phyloP scores from a whole-genome alignment of 2,329 filamentous ascomycete genomes.

The Graphilbum sp. region DNA sequence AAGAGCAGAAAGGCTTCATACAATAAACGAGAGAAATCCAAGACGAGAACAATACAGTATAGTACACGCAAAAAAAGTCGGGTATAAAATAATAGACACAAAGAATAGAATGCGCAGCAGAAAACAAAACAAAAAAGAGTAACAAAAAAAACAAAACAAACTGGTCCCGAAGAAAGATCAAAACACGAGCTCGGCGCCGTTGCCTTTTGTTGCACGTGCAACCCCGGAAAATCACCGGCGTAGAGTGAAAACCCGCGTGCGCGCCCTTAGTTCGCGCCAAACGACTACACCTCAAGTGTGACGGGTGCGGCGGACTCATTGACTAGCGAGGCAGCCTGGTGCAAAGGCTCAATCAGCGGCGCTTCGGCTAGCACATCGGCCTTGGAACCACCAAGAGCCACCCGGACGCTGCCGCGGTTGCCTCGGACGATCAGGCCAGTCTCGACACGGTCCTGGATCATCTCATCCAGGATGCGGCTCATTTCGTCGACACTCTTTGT shows the following conservation, averaged over 20 bases:
- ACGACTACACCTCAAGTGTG: constrained; percentile 13
- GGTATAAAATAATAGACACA: constrained; percentile 1
- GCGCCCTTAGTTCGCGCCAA: too few species aligned
- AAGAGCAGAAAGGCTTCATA: too few species aligned
- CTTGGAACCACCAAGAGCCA: constrained; percentile 29
- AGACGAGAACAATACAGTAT: constrained; percentile 5
- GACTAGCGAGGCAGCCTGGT: constrained; percentile 12
- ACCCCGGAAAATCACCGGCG: not conserved
- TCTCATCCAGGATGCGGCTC: constrained; percentile 85
- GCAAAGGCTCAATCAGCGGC: constrained; percentile 10
- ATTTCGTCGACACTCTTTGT: constrained; percentile 74
- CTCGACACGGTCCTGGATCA: constrained; percentile 83
- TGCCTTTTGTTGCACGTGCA: too few species aligned
- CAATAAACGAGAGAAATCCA: not conserved
- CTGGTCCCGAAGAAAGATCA: not conserved
- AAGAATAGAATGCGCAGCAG: constrained; percentile 6
- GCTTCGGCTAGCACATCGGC: constrained; percentile 10
- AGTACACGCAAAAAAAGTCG: not conserved
- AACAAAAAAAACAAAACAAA: constrained; percentile 1
- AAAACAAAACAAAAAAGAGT: constrained; percentile 5
- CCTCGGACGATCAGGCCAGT: constrained; percentile 54
- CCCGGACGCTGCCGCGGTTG: constrained; percentile 47
- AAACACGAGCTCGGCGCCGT: not conserved
- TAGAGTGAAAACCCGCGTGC: not conserved
- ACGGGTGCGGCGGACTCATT: constrained; percentile 12